phyloP scores from a whole-genome alignment of 2,329 filamentous ascomycete species.

The Neoscytalidium dimidiatum region DNA sequence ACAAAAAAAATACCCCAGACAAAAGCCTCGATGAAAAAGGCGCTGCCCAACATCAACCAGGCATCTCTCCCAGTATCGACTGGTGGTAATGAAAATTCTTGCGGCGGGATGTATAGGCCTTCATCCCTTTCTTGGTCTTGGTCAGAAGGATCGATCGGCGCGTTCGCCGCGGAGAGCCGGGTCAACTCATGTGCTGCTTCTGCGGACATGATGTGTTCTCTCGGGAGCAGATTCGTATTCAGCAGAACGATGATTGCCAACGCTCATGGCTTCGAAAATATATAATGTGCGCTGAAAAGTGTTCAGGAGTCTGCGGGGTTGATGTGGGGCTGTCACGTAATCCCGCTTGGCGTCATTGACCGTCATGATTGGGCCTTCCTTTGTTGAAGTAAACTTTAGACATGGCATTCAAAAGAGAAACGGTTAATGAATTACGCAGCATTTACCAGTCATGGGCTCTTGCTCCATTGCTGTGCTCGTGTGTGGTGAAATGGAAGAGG shows the following conservation, averaged over 20 bases:
- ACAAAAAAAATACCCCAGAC: conserved; percentile 50
- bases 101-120: conserved; percentile 21
- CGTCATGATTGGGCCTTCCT: too few relatives aligned
- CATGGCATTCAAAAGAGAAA: too few relatives aligned
- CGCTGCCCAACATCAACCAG: conserved; percentile 53
- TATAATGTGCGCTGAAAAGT: conserved; percentile 26
- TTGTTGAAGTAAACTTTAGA: too few relatives aligned
- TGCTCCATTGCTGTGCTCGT: neutral
- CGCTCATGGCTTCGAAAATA: too few relatives aligned
- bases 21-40: conserved; percentile 55
- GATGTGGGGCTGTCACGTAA: neutral
- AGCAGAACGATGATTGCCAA: too few relatives aligned
- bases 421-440: too few relatives aligned
- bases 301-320: neutral
- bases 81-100: conserved; percentile 37
- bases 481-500: too few relatives aligned
- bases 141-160: neutral
- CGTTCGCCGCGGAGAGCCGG: neutral
- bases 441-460: too few relatives aligned
- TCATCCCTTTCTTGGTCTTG: neutral
- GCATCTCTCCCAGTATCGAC: conserved; percentile 54
- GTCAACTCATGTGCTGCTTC: neutral
- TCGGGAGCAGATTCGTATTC: neutral
- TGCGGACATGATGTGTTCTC: neutral
- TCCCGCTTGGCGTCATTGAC: neutral